These are phyloP conservation scores for Botryotinia calthae DNA, from an alignment of 2,329 filamentous ascomycete species.

Conservation along the genomic window DNA sequence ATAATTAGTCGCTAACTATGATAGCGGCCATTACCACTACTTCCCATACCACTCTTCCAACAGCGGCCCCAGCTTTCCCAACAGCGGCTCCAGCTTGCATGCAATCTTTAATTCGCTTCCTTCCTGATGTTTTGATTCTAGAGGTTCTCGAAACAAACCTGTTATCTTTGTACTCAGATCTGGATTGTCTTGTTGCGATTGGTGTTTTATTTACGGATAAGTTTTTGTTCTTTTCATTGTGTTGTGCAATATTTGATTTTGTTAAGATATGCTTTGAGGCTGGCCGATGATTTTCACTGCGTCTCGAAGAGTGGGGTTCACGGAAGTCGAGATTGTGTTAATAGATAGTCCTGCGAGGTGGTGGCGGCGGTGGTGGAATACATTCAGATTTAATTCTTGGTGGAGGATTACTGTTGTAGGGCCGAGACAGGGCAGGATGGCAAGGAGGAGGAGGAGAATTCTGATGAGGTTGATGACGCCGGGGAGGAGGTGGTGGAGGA, in stretches of 20 bases:
- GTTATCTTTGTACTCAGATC: rapidly evolving
- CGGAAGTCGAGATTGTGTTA: neutral
- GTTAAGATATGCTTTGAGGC: neutral
- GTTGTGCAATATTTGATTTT: neutral
- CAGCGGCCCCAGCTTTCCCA: neutral
- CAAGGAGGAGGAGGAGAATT: neutral
- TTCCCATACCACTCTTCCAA: neutral
- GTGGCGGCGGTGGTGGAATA: neutral
- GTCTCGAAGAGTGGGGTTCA: neutral
- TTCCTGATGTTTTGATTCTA: neutral
- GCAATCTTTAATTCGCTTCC: neutral
- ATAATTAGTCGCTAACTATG: neutral
- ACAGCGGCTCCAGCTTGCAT: neutral
- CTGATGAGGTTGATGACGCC: no score
- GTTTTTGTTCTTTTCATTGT: neutral
- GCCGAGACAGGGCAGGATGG: neutral
- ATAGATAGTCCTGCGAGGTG: neutral
- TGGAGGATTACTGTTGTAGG: neutral
- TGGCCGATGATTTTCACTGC: neutral
- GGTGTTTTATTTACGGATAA: neutral
- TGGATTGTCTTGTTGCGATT: neutral
- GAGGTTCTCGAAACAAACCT: neutral
- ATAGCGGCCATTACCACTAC: neutral
- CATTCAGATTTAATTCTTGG: neutral
- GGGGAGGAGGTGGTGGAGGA: neutral